Percentiles rank a stretch among this genome's conserved stretches.
Evolutionary conservation across 2,329 filamentous ascomycete species (phyloP).

Genomic region (Beauveria caledonica): DNA sequence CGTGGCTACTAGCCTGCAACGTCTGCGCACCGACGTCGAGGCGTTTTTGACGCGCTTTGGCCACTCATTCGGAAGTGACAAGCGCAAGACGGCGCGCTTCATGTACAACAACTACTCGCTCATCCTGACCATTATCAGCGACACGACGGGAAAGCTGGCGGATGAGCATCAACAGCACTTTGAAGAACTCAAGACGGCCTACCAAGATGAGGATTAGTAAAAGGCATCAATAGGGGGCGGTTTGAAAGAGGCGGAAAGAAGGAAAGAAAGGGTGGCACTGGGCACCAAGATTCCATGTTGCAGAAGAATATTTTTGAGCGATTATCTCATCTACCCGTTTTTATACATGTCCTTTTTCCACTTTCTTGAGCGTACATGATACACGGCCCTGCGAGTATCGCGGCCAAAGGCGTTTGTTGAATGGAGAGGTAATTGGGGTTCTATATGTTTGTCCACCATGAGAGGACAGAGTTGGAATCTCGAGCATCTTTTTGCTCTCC

Average conservation of each 20-base stretch:
- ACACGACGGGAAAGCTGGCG: constrained; percentile 64
- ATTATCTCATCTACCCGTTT: neutral
- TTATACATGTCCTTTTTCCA: neutral
- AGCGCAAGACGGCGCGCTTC: constrained; percentile 76
- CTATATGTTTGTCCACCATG: no score
- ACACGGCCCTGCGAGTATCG: neutral
- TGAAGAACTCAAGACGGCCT: constrained; percentile 53
- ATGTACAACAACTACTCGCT: constrained; percentile 94
- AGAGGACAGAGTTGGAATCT: neutral
- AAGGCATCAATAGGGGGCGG: neutral
- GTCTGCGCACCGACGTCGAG: constrained; percentile 76
- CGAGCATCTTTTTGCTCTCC: neutral
- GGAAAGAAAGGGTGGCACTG: neutral
- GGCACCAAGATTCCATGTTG: neutral
- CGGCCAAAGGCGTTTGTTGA: neutral
- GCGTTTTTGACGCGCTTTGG: constrained; percentile 71
- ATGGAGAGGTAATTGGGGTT: neutral
- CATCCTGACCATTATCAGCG: constrained; percentile 84
- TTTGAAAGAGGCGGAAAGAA: neutral
- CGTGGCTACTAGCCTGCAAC: constrained; percentile 68
- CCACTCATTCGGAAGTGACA: constrained; percentile 63
- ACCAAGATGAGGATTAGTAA: constrained; percentile 35
- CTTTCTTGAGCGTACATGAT: neutral
- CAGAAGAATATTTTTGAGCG: neutral
- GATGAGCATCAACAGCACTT: constrained; percentile 70